Conservation (phyloP, 1,139 yeast genomes). For the Taphrina populina region DNA sequence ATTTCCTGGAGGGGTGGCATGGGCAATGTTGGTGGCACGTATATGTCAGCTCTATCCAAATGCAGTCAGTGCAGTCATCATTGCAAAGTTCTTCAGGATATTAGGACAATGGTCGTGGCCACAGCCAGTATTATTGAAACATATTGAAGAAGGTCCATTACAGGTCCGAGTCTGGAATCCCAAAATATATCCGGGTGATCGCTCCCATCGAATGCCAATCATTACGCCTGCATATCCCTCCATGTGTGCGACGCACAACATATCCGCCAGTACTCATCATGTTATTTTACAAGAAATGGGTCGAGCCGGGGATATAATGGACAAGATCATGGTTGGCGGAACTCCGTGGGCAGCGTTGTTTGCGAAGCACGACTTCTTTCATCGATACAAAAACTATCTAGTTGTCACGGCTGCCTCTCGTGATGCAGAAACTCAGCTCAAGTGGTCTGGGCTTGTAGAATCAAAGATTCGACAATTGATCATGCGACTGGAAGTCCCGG, state of each 20-base stretch:
- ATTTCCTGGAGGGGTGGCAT: constrained; percentile 99
- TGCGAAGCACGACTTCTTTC: constrained; percentile 75
- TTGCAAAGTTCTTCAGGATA: constrained; percentile 82
- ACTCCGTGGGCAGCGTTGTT: constrained; percentile 74
- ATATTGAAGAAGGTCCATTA: constrained; percentile 93
- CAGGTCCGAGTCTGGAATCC: constrained; percentile 99
- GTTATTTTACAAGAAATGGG: constrained; percentile 71
- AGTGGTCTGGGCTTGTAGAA: constrained; percentile 92
- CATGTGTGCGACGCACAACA: constrained; percentile 98
- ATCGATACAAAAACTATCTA: constrained; percentile 77
- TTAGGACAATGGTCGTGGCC: constrained; percentile 97
- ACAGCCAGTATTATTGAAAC: constrained; percentile 88
- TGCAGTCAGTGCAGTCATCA: constrained; percentile 87
- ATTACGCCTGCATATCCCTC: constrained; percentile 99
- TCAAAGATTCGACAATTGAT: constrained; percentile 79
- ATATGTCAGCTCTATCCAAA: constrained; percentile 95
- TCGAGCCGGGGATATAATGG: constrained; percentile 71
- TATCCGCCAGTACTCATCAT: constrained; percentile 79
- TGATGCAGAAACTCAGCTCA: constrained; percentile 75
- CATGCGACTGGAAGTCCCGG: constrained; percentile 71
- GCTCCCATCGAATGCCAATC: constrained; percentile 95
- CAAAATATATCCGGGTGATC: constrained; percentile 76
- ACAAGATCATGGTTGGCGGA: constrained; percentile 63
- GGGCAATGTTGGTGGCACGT: constrained; percentile 98
- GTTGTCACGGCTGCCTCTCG: constrained; percentile 76